A percentile compares a stretch with the other conserved stretches of the same genome.
Evolutionary conservation across 106 monocot genomes (phyloP).

Genomic region (Allium fistulosum): DNA sequence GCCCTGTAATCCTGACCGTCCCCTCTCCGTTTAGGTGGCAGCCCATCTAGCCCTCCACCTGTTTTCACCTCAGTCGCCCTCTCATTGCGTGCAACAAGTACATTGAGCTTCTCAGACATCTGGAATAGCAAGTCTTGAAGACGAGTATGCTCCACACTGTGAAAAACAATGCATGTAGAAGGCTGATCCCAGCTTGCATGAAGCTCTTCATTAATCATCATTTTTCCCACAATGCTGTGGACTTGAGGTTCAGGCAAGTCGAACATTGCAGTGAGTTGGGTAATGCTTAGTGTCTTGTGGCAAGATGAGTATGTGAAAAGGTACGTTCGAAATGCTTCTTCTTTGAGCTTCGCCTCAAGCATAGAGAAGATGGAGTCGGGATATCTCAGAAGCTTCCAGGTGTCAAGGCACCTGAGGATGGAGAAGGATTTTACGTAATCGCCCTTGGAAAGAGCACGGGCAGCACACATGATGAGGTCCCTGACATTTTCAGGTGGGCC

Average conservation of each 20-base stretch:
- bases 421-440: conserved; percentile 55
- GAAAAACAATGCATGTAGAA: conserved; percentile 66
- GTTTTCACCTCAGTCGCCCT: conserved; percentile 69
- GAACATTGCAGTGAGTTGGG: conserved; percentile 64
- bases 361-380: conserved; percentile 56
- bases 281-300: conserved; percentile 68
- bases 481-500: conserved; percentile 94
- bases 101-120: conserved; percentile 71
- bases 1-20: conserved; percentile 55
- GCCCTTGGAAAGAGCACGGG: conserved; percentile 64
- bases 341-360: conserved; percentile 73
- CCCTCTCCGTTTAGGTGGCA: conserved; percentile 43
- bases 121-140: conserved; percentile 75
- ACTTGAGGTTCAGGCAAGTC: conserved; percentile 42
- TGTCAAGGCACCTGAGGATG: conserved; percentile 51
- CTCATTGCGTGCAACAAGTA: conserved; percentile 80
- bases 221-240: conserved; percentile 74
- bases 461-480: conserved; percentile 86
- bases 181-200: conserved; percentile 95
- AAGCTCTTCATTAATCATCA: conserved; percentile 81
- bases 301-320: conserved; percentile 67
- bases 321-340: conserved; percentile 76
- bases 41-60: conserved; percentile 69
- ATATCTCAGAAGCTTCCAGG: conserved; percentile 81
- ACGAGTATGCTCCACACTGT: conserved; percentile 61